phyloP scores from a whole-genome alignment of 2,329 filamentous ascomycete species.

The Diplodia sapinea region DNA sequence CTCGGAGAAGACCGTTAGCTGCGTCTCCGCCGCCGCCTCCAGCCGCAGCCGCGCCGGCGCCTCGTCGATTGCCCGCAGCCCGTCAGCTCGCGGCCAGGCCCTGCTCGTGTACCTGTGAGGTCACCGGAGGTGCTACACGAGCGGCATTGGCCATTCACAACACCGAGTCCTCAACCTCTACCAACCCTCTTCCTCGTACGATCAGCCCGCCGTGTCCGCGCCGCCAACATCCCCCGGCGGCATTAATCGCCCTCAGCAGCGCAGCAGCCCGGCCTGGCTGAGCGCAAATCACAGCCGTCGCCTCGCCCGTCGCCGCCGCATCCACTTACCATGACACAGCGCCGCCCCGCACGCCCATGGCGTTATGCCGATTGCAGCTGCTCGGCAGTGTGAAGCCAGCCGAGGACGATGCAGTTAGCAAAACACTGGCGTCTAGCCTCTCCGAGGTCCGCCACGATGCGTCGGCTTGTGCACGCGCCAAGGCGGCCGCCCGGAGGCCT shows the following conservation, averaged over 20 bases:
- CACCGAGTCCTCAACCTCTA: background rate
- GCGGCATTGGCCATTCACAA: conserved; percentile 21
- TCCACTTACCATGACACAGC: conserved; percentile 10
- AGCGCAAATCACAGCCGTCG: conserved; percentile 2
- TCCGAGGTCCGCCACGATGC: conserved; percentile 16
- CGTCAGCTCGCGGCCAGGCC: conserved; percentile 12
- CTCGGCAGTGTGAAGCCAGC: conserved; percentile 8
- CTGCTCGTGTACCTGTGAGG: conserved; percentile 16
- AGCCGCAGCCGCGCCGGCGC: conserved; percentile 5
- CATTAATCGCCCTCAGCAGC: background rate
- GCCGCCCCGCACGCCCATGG: conserved; percentile 1
- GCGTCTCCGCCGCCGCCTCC: no score
- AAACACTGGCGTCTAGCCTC: conserved; percentile 25
- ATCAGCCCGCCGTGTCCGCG: conserved; percentile 17
- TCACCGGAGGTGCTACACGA: conserved; percentile 7
- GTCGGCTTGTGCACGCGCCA: conserved; percentile 17
- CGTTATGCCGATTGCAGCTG: conserved; percentile 11
- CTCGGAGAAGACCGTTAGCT: conserved; percentile 17
- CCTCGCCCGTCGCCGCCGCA: background rate
- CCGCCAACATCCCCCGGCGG: background rate
- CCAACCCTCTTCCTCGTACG: conserved; percentile 13
- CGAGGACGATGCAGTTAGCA: conserved; percentile 1
- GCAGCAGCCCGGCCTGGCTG: conserved; percentile 3
- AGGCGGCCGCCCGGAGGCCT: conserved; percentile 3
- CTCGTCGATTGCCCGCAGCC: background rate